phyloP scores from a whole-genome alignment of 352 stramenopile species.

The Globisporangium carolinianum region DNA sequence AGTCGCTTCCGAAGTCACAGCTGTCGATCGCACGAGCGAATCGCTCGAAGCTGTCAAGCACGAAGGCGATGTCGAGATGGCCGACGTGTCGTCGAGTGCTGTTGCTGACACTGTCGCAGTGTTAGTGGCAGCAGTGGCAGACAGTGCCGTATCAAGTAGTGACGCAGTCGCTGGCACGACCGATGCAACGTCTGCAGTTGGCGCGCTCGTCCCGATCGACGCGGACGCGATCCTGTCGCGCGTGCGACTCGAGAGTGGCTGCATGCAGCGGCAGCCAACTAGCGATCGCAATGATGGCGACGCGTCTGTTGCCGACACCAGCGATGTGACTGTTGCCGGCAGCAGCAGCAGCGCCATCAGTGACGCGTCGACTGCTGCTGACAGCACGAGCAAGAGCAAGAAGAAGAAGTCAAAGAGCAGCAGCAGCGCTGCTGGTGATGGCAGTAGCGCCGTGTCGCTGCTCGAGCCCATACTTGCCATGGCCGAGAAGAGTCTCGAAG shows the following conservation, averaged over 20 bases:
- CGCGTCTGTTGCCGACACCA: conserved; percentile 8
- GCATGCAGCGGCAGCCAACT: conserved; percentile 34
- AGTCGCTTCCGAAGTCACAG: not conserved
- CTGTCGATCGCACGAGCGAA: not conserved
- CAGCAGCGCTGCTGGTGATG: not conserved
- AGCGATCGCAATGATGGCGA: conserved; percentile 1
- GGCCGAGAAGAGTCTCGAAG: conserved; percentile 56
- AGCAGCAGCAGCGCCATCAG: conserved; percentile 11
- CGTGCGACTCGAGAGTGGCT: conserved; percentile 66
- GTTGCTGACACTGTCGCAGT: not conserved
- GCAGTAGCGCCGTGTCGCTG: conserved; percentile 19
- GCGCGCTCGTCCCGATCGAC: conserved; percentile 15
- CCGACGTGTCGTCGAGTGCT: not conserved
- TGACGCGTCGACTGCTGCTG: not conserved
- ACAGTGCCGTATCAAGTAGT: not conserved
- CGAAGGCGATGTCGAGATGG: not conserved
- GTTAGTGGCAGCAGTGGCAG: not conserved
- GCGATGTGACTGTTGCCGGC: conserved; percentile 1
- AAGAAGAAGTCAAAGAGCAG: not conserved
- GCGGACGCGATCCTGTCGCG: conserved; percentile 53
- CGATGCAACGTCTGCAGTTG: not conserved
- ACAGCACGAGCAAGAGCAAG: not conserved
- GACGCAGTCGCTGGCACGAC: too few species aligned
- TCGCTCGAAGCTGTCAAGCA: not conserved
- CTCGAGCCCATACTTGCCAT: conserved; percentile 54